A percentile compares a stretch with the other conserved stretches of the same genome.
Conservation (phyloP, 1,284 basidiomycete species). For the Cryptococcus sp. region DNA sequence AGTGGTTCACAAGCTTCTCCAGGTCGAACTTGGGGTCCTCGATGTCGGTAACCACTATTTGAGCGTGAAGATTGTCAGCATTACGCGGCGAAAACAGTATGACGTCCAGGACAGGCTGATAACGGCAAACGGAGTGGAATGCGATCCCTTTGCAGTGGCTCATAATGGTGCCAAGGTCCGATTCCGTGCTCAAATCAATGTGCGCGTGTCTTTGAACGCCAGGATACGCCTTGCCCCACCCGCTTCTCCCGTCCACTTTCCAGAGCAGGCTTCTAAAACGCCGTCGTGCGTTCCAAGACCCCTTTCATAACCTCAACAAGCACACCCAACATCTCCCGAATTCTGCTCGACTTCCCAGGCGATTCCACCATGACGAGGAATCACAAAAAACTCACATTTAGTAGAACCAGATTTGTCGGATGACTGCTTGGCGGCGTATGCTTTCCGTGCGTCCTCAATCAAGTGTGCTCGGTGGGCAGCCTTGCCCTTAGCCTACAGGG, state of each 20-base stretch:
- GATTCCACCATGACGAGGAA: too few species aligned
- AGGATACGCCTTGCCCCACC: too few species aligned
- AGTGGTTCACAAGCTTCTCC: slow-evolving; percentile 74
- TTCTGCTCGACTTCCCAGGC: too few species aligned
- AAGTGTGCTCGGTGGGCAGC: slow-evolving; percentile 66
- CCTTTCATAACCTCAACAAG: too few species aligned
- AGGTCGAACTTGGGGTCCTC: slow-evolving; percentile 96
- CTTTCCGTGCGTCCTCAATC: slow-evolving; percentile 84
- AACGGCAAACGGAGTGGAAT: slow-evolving; percentile 4
- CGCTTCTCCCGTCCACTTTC: too few species aligned
- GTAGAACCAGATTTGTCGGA: slow-evolving; percentile 38
- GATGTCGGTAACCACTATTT: slow-evolving; percentile 80
- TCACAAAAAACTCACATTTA: slow-evolving; percentile 20
- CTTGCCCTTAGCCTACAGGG: slow-evolving; percentile 32
- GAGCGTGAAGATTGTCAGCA: slow-evolving; percentile 11
- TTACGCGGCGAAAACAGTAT: neutral
- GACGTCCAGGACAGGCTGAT: neutral
- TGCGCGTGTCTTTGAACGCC: too few species aligned
- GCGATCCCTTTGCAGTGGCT: too few species aligned
- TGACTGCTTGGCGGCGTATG: slow-evolving; percentile 78
- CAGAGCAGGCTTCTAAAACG: too few species aligned
- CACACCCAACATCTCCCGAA: too few species aligned
- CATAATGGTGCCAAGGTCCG: too few species aligned
- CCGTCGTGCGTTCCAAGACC: too few species aligned
- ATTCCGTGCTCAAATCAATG: too few species aligned